A percentile compares a stretch with the other conserved stretches of the same genome.
Conservation (phyloP, 345 rosid genomes). For the Physaria fendleri region DNA sequence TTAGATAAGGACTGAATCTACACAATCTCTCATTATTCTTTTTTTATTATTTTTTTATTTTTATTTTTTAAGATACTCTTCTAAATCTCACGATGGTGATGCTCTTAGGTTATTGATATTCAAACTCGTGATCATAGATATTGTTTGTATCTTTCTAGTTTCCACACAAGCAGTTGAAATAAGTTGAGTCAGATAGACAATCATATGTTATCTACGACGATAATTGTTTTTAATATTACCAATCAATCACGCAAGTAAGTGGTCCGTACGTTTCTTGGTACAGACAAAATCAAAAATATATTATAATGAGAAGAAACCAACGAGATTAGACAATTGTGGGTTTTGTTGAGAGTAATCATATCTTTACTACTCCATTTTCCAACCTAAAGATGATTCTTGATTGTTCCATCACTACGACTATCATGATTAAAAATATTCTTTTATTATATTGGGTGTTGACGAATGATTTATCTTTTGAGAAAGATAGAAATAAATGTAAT, state of each 20-base stretch:
- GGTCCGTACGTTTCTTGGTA: not conserved
- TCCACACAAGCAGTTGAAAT: not conserved
- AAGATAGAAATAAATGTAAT: not conserved
- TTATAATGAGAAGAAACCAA: not conserved
- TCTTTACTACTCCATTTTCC: not conserved
- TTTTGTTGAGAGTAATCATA: not conserved
- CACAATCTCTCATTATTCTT: too few relatives aligned
- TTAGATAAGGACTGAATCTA: too few relatives aligned
- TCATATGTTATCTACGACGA: not conserved
- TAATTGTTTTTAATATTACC: not conserved
- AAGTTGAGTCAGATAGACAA: not conserved
- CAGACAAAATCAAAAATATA: not conserved
- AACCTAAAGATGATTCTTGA: not conserved
- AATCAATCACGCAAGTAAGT: not conserved
- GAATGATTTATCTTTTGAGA: not conserved
- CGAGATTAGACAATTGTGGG: not conserved
- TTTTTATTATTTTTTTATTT: too few relatives aligned
- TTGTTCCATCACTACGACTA: not conserved
- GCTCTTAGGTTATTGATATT: too few relatives aligned
- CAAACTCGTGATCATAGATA: not conserved
- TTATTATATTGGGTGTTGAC: not conserved
- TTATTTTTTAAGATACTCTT: too few relatives aligned
- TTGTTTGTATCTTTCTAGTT: not conserved
- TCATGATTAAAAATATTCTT: not conserved
- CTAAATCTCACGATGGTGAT: too few relatives aligned